These are phyloP conservation scores for Erucastrum elatum DNA, from an alignment of 345 rosid genomes.

Conservation along the genomic window DNA sequence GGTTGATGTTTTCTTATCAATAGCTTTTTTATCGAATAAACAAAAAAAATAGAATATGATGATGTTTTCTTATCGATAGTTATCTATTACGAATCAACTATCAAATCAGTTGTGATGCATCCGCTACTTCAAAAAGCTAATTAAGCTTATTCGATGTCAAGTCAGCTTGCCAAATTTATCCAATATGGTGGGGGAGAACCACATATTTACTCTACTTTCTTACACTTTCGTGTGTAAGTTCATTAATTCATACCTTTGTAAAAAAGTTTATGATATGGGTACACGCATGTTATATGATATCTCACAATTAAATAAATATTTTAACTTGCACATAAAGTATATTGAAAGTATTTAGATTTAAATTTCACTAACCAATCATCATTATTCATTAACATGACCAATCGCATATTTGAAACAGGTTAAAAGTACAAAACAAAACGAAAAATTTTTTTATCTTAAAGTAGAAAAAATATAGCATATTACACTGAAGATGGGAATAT, in stretches of 20 bases:
- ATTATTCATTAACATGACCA: not conserved
- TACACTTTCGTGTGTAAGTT: not conserved
- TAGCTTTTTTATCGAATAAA: slow-evolving; percentile 9
- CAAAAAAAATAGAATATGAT: not conserved
- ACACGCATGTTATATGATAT: not conserved
- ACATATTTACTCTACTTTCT: slow-evolving; percentile 9
- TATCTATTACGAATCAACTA: slow-evolving; percentile 21
- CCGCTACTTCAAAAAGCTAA: slow-evolving; percentile 1
- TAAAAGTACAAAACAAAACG: slow-evolving; percentile 1
- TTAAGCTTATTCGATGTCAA: slow-evolving; percentile 30
- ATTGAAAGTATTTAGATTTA: not conserved
- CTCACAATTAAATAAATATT: not conserved
- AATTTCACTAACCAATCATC: not conserved
- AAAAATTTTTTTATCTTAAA: not conserved
- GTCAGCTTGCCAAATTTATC: slow-evolving; percentile 25
- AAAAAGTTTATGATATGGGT: not conserved
- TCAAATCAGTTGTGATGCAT: slow-evolving; percentile 22
- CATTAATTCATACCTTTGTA: not conserved
- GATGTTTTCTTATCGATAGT: not conserved
- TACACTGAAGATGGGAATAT: slow-evolving; percentile 28
- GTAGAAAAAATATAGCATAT: not conserved
- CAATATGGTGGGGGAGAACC: slow-evolving; percentile 22
- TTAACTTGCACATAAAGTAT: not conserved
- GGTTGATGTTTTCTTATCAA: not conserved
- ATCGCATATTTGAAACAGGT: slow-evolving; percentile 1